Base-by-base conservation (phyloP, 2,329 filamentous ascomycete species). In the Scedosporium apiospermum region DNA sequence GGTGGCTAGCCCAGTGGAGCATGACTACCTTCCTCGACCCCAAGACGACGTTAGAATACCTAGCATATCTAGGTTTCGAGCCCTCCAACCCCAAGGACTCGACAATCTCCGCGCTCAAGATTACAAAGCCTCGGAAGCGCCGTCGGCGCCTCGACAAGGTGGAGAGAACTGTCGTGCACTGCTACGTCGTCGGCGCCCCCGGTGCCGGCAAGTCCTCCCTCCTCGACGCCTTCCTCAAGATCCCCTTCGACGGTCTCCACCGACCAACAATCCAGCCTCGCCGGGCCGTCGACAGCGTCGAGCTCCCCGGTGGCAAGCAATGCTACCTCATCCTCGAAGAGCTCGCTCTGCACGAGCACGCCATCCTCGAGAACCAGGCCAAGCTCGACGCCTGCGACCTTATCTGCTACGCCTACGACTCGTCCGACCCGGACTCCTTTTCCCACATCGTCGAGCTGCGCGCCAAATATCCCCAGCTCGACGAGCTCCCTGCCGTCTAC, bases 11-110 rank as follows among this genome's bases (percentile, higher is more conserved):
- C 3, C 95, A 99, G 70, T 99, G 95, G 95, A 97, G 93, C 72
- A 99, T 99, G 95, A 99, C 95, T 0, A 99, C 95, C 0, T 99
- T 98, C 69, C 86, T 96, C 64, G 93, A 96, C 63, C 93, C 95
- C 12, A 96, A 95, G 72, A 97, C 91, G 0, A 98, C 95, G 0
- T 82, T 99, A 3, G 93, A 96, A 68, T 99, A 99, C 72, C 85
- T 99, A 2, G 95, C 95, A 3, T 97, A 97, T 71, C 86, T 99
- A 2, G 95, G 95, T 1, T 99, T 97, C 70, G 95, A 98, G 71
- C 88, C 90, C 2, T 79, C 85, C 1, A 89, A 89, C 68, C 79
- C 83, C n/a, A 89, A 88, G 63, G 88, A 89, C 46, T 87, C 88
- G 0, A 91, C 90, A 1, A 91, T 91, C 0, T 85, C 88, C 1